Percentiles rank a stretch among this genome's conserved stretches.
Evolutionary conservation across 805 yeast genomes (phyloP).

Genomic region (Teunomyces pallodes): DNA sequence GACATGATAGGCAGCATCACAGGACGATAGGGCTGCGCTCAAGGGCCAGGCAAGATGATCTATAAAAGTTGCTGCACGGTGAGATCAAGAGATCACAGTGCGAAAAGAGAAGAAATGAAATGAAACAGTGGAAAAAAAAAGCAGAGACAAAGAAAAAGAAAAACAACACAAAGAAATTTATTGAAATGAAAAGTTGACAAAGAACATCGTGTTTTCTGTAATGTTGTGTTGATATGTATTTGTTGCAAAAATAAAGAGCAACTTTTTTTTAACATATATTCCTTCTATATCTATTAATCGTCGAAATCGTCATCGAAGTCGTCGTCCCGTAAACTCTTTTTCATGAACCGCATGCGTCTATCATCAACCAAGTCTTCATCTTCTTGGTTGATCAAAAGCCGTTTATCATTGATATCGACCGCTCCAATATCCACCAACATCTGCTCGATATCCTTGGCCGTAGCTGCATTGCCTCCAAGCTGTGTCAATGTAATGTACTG

Average conservation of each 20-base stretch:
- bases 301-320: slow-evolving; percentile 34
- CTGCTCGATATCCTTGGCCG: slow-evolving; percentile 65
- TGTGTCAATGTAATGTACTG: slow-evolving; percentile 79
- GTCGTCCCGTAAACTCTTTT: slow-evolving; percentile 50
- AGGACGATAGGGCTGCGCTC: background rate
- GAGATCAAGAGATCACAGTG: background rate
- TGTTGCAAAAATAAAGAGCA: background rate
- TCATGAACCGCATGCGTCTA: slow-evolving; percentile 52
- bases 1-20: background rate
- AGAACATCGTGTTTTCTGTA: too few species aligned
- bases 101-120: too few species aligned
- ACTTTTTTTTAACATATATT: background rate
- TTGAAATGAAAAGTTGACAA: too few species aligned
- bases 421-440: slow-evolving; percentile 68
- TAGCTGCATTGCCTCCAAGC: slow-evolving; percentile 82
- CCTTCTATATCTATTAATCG: slow-evolving; percentile 13
- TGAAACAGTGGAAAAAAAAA: too few species aligned
- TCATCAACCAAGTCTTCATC: slow-evolving; percentile 54
- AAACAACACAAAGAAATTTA: too few species aligned
- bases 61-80: too few species aligned
- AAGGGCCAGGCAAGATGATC: background rate
- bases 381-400: slow-evolving; percentile 58
- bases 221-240: background rate
- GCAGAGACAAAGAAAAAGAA: too few species aligned
- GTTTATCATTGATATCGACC: slow-evolving; percentile 60